Evolutionary conservation across 208 protist species (phyloP).

Genomic region (Sergeia podlipaevii): DNA sequence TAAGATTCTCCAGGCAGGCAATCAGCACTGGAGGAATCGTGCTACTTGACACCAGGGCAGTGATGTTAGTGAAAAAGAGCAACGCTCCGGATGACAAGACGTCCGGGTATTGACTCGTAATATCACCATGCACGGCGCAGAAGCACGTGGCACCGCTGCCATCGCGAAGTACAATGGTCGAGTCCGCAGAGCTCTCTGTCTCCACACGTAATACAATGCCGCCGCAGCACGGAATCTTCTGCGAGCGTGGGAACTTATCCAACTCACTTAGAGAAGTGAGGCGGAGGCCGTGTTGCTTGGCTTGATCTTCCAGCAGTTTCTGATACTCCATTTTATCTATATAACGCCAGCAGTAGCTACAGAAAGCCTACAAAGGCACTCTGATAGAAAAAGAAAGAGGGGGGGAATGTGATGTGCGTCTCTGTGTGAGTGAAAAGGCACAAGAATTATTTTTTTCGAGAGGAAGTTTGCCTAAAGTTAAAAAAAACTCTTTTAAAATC

Average conservation of each 20-base stretch:
- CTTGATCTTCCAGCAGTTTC: constrained; percentile 45
- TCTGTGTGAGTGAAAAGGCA: too few relatives aligned
- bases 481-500: too few relatives aligned
- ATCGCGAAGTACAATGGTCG: constrained; percentile 71
- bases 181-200: constrained; percentile 75
- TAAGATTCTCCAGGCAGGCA: constrained; percentile 70
- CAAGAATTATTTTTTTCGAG: too few relatives aligned
- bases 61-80: constrained; percentile 67
- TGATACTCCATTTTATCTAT: constrained; percentile 55
- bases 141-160: constrained; percentile 43
- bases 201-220: constrained; percentile 64
- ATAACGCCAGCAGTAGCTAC: background rate
- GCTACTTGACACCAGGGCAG: constrained; percentile 36
- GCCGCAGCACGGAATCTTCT: constrained; percentile 76
- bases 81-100: constrained; percentile 58
- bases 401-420: too few relatives aligned
- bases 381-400: too few relatives aligned
- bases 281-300: constrained; percentile 26
- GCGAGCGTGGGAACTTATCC: constrained; percentile 20
- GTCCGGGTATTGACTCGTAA: constrained; percentile 70
- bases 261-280: constrained; percentile 53
- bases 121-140: constrained; percentile 73
- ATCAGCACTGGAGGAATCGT: constrained; percentile 74
- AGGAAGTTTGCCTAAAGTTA: too few relatives aligned
- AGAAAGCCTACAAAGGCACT: too few relatives aligned